Percentiles rank a stretch among this genome's conserved stretches.
phyloP scores from a whole-genome alignment of 805 yeast genomes.

The Wickerhamomyces bisporus region DNA sequence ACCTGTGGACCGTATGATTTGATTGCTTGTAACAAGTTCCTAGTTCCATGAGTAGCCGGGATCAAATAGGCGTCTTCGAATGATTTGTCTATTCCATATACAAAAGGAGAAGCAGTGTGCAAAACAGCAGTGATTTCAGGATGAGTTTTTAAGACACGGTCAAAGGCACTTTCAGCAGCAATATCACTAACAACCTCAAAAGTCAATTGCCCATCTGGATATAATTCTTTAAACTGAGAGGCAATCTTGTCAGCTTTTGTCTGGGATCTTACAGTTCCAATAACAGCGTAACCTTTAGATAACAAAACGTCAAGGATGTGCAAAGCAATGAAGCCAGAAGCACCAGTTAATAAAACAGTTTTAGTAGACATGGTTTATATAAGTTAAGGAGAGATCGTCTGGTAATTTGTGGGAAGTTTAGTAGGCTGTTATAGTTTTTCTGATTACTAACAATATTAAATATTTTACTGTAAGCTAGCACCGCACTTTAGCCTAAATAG shows the following conservation, averaged over 20 bases:
- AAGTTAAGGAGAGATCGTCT: not conserved
- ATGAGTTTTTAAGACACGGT: conserved; percentile 37
- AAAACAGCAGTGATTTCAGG: conserved; percentile 49
- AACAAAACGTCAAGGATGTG: conserved; percentile 36
- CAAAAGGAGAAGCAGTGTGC: conserved; percentile 60
- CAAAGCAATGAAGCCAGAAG: conserved; percentile 45
- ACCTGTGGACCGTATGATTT: conserved; percentile 35
- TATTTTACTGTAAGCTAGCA: too few relatives aligned
- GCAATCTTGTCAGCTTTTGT: conserved; percentile 31
- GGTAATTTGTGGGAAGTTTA: too few relatives aligned
- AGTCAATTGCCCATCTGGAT: conserved; percentile 30
- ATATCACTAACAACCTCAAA: conserved; percentile 47
- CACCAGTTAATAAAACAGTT: conserved; percentile 42
- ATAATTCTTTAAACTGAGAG: conserved; percentile 23
- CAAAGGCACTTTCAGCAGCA: conserved; percentile 39
- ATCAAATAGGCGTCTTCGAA: conserved; percentile 43
- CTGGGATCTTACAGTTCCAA: conserved; percentile 40
- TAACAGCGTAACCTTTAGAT: conserved; percentile 34
- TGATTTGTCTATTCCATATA: conserved; percentile 36
- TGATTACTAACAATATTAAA: too few relatives aligned
- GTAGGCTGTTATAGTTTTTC: not conserved
- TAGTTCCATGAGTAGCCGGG: conserved; percentile 56
- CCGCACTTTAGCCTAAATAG: too few relatives aligned
- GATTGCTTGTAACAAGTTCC: conserved; percentile 46
- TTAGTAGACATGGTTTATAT: conserved; percentile 6